Evolutionary conservation across 768 basidiomycete genomes (phyloP).

Genomic region (Fistulinella prunicolor): DNA sequence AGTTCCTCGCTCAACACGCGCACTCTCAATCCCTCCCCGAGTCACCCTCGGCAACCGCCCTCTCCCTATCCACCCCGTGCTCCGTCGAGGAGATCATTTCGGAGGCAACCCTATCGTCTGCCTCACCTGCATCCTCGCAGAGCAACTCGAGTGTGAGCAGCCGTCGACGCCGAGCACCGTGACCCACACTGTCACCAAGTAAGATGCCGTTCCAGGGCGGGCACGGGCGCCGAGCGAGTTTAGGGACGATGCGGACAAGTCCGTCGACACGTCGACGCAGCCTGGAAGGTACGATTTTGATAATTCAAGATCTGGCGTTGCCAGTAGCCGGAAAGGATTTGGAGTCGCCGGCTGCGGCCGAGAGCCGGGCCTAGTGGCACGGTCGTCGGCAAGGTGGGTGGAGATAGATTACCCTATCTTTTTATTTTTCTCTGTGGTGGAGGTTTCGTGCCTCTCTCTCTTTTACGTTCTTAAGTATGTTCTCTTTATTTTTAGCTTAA

Average conservation of each 20-base stretch:
- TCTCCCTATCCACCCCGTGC: slow-evolving; percentile 46
- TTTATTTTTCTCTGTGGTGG: background rate
- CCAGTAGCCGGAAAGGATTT: slow-evolving; percentile 70
- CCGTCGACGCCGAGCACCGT: slow-evolving; percentile 28
- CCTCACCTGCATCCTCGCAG: slow-evolving; percentile 24
- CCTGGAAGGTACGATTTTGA: slow-evolving; percentile 91
- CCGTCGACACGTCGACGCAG: slow-evolving; percentile 90
- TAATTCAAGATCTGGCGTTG: slow-evolving; percentile 91
- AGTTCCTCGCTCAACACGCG: slow-evolving; percentile 41
- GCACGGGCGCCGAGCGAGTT: slow-evolving; percentile 48
- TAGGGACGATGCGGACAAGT: slow-evolving; percentile 90
- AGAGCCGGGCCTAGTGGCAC: background rate
- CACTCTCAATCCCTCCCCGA: slow-evolving; percentile 45
- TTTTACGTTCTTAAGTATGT: background rate
- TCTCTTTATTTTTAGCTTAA: background rate
- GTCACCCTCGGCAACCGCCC: slow-evolving; percentile 45
- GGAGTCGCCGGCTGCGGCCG: slow-evolving; percentile 23
- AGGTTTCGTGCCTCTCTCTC: background rate
- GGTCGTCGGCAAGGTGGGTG: background rate
- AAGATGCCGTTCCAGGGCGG: slow-evolving; percentile 62
- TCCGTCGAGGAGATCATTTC: slow-evolving; percentile 40
- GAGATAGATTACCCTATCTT: background rate
- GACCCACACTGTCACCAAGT: slow-evolving; percentile 46
- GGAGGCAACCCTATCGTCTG: slow-evolving; percentile 23
- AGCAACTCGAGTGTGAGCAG: slow-evolving; percentile 20